Evolutionary conservation across 176 grass and related monocot species (phyloP).

Genomic region (Carex littledalei): DNA sequence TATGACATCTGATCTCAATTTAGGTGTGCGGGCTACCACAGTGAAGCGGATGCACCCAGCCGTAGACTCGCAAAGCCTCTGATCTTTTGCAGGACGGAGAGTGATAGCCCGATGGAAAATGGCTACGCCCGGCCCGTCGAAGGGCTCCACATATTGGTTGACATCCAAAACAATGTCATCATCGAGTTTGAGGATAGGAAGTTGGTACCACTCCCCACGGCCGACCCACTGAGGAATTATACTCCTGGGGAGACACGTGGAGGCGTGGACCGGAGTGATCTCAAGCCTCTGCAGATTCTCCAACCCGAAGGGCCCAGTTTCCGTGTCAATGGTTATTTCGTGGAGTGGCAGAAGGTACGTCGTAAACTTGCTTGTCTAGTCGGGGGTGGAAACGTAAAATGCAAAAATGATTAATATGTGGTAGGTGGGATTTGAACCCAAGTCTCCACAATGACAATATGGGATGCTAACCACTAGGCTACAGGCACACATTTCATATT

Average conservation of each 20-base stretch:
- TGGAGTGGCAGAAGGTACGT: slow-evolving; percentile 97
- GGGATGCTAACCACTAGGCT: too few species aligned
- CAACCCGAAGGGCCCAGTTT: slow-evolving; percentile 98
- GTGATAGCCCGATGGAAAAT: slow-evolving; percentile 98
- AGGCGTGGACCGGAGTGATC: slow-evolving; percentile 91
- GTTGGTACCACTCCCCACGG: slow-evolving; percentile 75
- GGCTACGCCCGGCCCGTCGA: slow-evolving; percentile 98
- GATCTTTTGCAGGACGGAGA: slow-evolving; percentile 99
- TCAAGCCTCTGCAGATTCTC: slow-evolving; percentile 82
- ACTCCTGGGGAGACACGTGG: slow-evolving; percentile 95
- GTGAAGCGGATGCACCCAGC: slow-evolving; percentile 80
- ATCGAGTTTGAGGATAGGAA: slow-evolving; percentile 98
- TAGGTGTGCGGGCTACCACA: slow-evolving; percentile 90
- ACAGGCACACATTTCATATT: too few species aligned
- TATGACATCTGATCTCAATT: neutral
- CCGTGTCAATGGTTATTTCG: slow-evolving; percentile 89
- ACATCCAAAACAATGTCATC: slow-evolving; percentile 85
- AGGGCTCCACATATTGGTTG: slow-evolving; percentile 84
- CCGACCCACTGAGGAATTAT: slow-evolving; percentile 96
- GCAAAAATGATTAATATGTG: too few species aligned
- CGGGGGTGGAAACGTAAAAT: too few species aligned
- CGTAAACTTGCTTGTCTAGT: neutral
- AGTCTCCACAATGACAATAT: too few species aligned
- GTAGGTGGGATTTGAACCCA: too few species aligned
- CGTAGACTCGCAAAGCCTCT: slow-evolving; percentile 87